Conservation (phyloP, 805 yeast genomes). For the Wickerhamiella parazyma region DNA sequence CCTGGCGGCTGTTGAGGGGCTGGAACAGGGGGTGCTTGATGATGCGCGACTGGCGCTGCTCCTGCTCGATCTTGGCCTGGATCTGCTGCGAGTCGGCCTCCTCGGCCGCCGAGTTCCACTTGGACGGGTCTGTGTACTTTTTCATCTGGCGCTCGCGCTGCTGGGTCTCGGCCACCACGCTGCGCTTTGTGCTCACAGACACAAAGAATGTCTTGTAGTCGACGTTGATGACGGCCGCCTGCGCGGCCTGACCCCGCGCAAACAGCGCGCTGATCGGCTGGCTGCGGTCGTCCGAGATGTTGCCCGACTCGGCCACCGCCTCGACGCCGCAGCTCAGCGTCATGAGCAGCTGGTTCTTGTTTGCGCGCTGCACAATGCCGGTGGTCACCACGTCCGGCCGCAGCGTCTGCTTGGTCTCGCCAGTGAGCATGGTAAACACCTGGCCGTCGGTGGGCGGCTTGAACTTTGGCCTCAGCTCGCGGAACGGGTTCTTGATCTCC, state of each 20-base stretch:
- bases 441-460: constrained; percentile 51
- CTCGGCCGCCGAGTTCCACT: constrained; percentile 66
- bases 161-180: constrained; percentile 45
- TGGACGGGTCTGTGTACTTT: constrained; percentile 37
- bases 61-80: constrained; percentile 53
- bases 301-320: constrained; percentile 31
- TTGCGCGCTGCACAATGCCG: constrained; percentile 53
- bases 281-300: constrained; percentile 26
- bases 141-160: constrained; percentile 23
- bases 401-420: constrained; percentile 63
- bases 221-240: constrained; percentile 59
- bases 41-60: constrained; percentile 58
- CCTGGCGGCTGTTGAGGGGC: constrained; percentile 70
- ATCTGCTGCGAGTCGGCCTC: constrained; percentile 50
- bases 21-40: constrained; percentile 86
- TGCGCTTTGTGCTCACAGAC: constrained; percentile 53
- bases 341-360: constrained; percentile 33
- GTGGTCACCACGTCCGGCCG: constrained; percentile 61
- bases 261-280: constrained; percentile 20
- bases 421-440: constrained; percentile 78
- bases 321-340: constrained; percentile 50
- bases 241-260: constrained; percentile 61
- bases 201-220: constrained; percentile 67
- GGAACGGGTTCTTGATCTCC: constrained; percentile 78
- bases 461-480: constrained; percentile 68